Percentiles rank a stretch among this genome's conserved stretches.
Evolutionary conservation across 768 basidiomycete genomes (phyloP).

Genomic region (Hygrophorus russula): DNA sequence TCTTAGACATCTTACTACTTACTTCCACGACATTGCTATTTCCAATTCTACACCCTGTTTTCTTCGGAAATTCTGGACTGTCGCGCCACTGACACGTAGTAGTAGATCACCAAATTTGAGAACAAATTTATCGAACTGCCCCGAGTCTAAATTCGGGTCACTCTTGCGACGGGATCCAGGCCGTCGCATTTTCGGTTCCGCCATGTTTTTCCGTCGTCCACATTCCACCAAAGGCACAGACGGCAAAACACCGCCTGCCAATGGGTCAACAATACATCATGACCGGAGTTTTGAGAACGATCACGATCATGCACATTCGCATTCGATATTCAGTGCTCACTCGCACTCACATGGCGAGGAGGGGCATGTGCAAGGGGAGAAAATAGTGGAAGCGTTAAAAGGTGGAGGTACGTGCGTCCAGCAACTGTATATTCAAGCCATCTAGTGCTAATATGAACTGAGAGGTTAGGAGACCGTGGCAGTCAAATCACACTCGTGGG

Average conservation of each 20-base stretch:
- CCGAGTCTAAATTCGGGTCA: no score
- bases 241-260: neutral
- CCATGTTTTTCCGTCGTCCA: neutral
- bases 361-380: slow-evolving; percentile 48
- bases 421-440: neutral
- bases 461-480: slow-evolving; percentile 60
- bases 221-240: slow-evolving; percentile 1
- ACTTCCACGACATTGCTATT: no score
- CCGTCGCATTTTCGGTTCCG: no score
- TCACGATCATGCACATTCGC: slow-evolving; percentile 40
- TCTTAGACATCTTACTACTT: no score
- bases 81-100: no score
- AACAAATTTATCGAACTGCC: no score
- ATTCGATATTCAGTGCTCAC: slow-evolving; percentile 47
- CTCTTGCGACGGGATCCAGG: no score
- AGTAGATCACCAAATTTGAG: no score
- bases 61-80: no score
- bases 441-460: neutral
- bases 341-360: slow-evolving; percentile 54
- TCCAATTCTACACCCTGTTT: no score
- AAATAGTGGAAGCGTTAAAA: slow-evolving; percentile 55
- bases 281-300: slow-evolving; percentile 29
- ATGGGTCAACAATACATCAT: slow-evolving; percentile 13
- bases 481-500: slow-evolving; percentile 81
- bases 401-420: slow-evolving; percentile 44